Base-by-base conservation (phyloP, 805 yeast species). In the Priceomyces medius region DNA sequence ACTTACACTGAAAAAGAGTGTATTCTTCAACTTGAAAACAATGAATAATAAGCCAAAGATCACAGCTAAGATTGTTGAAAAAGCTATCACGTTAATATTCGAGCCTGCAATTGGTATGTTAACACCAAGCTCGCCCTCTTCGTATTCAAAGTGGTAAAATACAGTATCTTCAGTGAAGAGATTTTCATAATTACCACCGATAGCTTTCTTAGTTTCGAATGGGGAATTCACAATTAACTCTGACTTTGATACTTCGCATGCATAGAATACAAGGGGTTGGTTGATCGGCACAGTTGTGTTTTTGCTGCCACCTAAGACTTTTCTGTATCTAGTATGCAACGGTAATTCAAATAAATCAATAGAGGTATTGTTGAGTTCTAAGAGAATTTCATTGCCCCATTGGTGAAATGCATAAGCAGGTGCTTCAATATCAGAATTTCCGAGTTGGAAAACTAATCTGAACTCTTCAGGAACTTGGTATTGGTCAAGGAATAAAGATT, bases 321-420 rank as follows among this genome's bases (percentile, higher is more conserved):
- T 43, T 49, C 67, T 73, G 46, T 71, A 71, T 27, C 76, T 51
- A 6, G 74, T 60, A 45, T 71, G 74, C 6, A 71, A 44, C 6
- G 63, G 63, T 20, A 69, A 43, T 14, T 54, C 57, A 4, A 64
- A 44, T 12, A 42, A 46, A 4, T 37, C 19, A 3, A 14, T 17
- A 10, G 20, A 21, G 9, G 36, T 34, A 17, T 46, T 40, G 17
- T 49, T 47, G 31, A 59, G 47, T 41, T 63, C 66, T 34, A 68
- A 41, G 24, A 71, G 48, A 3, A 64, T 45, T 43, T 70, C 74
- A 42, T 55, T 63, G 0, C 76, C 76, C 75, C 75, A 70, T 37
- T 57, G 57, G 2, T 42, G 19, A 7, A 67, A 51, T 14, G 58
- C 54, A 46, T 70, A 71, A 31, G 53, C 71, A 0, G 76, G 75